Evolutionary conservation across 371 early-diverging fungal genomes (phyloP), one percentile per base, ranked within the genome.

Genomic region (Rhizopus sp.): DNA sequence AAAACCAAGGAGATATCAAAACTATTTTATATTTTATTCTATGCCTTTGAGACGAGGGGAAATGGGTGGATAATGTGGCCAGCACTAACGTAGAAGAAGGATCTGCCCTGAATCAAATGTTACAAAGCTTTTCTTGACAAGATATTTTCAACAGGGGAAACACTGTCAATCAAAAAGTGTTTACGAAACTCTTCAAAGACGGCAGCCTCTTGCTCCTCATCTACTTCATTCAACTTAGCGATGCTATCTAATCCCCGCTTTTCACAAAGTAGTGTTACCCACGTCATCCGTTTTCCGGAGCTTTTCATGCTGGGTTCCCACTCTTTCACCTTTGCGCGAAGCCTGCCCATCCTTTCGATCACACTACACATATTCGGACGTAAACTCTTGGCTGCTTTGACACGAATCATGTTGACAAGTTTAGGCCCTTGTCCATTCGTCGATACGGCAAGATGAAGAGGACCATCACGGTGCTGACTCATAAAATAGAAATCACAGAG

Each of bases 401-500:
- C 77, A 10, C 94, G 81, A 33, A 96, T 80, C 62, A 91, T 78
- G 61, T 88, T 91, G 17, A 91, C 95, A 41, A 95, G 62, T 41
- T 93, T 83, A 7, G 96, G 96, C 1, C 93, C 95, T 63, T 92
- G 83, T 0, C 93, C 94, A 42, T 93, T 94, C 3, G 95, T 94
- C 16, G 93, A 91, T 16, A 96, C 91, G 0, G 92, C 94, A 50
- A 96, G 82, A 63, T 95, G 94, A 16, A 93, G 77, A 30, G 90
- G 86, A 17, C 89, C 89, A 57, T 93, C 92, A 4, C 92, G 77
- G 60, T 90, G 88, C 31, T 86, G 88, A 29, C 93, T 89, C 86
- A 93, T 93, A 68, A 94, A 95, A 69, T 89, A 94, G 64, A 96
- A 95, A 63, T 96, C 94, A 69, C 95, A 96, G 66, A 91, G 75